A percentile compares a stretch with the other conserved stretches of the same genome.
Conservation (phyloP, 257 asterid genomes). For the Petunia secreta region DNA sequence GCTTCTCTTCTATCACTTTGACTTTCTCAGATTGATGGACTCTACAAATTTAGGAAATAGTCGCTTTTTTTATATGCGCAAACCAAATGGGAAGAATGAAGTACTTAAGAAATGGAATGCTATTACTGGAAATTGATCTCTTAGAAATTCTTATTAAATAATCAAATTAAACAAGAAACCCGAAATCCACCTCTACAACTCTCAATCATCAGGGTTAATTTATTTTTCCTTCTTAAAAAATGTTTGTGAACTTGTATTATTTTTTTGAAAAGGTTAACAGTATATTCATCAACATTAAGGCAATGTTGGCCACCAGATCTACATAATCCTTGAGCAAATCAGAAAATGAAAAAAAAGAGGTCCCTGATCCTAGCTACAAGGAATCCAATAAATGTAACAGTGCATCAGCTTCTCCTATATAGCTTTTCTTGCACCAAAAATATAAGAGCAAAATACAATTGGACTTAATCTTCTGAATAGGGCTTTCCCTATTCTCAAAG, state of each 20-base stretch:
- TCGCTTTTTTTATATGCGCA: background rate
- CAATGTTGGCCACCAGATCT: no score
- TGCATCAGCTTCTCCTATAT: no score
- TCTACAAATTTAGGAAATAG: background rate
- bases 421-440: no score
- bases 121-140: background rate
- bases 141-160: background rate
- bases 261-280: no score
- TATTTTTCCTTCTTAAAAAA: background rate
- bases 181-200: background rate
- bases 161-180: background rate
- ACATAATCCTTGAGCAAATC: no score
- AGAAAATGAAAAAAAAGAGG: no score
- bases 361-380: no score
- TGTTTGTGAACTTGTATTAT: background rate
- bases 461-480: no score
- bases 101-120: constrained; percentile 4
- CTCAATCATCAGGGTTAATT: background rate
- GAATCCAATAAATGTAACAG: no score
- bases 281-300: no score
- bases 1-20: background rate
- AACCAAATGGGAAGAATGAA: constrained; percentile 4
- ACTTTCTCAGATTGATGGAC: background rate
- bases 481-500: no score
- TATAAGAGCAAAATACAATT: no score